Evolutionary conservation across 192 early-diverging fungal species (phyloP).

Genomic region (Nowakowskiella sp.): DNA sequence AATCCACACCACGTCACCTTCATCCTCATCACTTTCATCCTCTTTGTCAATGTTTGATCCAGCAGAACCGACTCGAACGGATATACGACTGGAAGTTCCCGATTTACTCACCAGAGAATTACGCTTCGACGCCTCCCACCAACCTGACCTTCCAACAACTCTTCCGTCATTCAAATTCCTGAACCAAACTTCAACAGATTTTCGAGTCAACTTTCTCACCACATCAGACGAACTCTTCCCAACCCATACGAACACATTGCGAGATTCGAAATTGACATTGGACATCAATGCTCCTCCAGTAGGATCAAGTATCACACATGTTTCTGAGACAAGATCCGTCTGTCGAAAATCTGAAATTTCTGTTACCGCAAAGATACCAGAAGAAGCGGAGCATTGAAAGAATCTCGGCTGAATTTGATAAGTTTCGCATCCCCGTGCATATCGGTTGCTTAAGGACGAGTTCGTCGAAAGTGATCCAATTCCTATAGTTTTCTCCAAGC

Average conservation of each 20-base stretch:
- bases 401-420: constrained; percentile 33
- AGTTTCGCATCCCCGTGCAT: no score
- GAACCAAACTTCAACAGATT: constrained; percentile 48
- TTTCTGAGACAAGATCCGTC: constrained; percentile 24
- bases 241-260: constrained; percentile 39
- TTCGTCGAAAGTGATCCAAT: no score
- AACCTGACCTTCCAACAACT: constrained; percentile 2
- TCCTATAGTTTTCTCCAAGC: no score
- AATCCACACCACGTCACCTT: constrained; percentile 21
- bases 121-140: constrained; percentile 1
- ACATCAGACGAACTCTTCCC: constrained; percentile 38
- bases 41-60: background rate
- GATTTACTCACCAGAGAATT: background rate
- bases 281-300: constrained; percentile 24
- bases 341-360: constrained; percentile 34
- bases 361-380: constrained; percentile 35
- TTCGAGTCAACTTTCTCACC: constrained; percentile 35
- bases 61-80: background rate
- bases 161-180: constrained; percentile 34
- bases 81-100: background rate
- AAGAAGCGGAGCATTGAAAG: constrained; percentile 31
- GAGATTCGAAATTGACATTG: no score
- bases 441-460: no score
- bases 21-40: background rate
- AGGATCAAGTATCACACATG: constrained; percentile 45